These are phyloP conservation scores for Collybia sp. DNA, from an alignment of 768 basidiomycete species.

Conservation along the genomic window DNA sequence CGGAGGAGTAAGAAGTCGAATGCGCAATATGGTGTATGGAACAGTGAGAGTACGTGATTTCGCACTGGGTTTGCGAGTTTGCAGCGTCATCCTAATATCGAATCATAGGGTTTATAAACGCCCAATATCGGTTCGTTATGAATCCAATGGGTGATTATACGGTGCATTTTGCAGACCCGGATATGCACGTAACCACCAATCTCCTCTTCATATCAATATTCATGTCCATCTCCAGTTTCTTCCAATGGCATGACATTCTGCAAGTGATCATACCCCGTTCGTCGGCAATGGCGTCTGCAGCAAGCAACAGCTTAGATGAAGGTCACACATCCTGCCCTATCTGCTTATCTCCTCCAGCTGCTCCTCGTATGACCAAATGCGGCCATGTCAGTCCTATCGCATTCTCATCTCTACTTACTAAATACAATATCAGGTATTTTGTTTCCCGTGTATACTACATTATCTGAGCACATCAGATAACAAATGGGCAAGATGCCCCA, in stretches of 20 bases:
- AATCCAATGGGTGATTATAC: constrained; percentile 90
- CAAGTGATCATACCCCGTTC: constrained; percentile 91
- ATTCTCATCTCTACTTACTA: constrained; percentile 8
- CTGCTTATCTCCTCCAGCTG: constrained; percentile 86
- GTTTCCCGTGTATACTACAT: constrained; percentile 91
- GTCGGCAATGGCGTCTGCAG: constrained; percentile 66
- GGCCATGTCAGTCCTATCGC: constrained; percentile 75
- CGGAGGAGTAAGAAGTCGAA: constrained; percentile 73
- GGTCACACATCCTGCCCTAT: constrained; percentile 86
- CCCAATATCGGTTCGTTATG: constrained; percentile 94
- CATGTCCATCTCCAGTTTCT: constrained; percentile 53
- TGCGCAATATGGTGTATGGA: constrained; percentile 67
- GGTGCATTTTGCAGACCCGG: constrained; percentile 95
- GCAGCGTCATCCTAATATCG: constrained; percentile 9
- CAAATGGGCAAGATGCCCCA: constrained; percentile 92
- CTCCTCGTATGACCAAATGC: constrained; percentile 94
- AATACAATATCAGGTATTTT: constrained; percentile 65
- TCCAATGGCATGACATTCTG: constrained; percentile 94
- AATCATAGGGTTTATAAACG: constrained; percentile 87
- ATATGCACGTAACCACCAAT: constrained; percentile 62
- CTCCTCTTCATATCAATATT: constrained; percentile 3
- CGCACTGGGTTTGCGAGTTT: constrained; percentile 6
- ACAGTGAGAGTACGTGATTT: constrained; percentile 79
- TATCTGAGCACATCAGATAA: constrained; percentile 82
- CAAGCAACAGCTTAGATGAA: constrained; percentile 42